These are phyloP conservation scores for Sindora glabra DNA, from an alignment of 306 rosid genomes.

Conservation along the genomic window DNA sequence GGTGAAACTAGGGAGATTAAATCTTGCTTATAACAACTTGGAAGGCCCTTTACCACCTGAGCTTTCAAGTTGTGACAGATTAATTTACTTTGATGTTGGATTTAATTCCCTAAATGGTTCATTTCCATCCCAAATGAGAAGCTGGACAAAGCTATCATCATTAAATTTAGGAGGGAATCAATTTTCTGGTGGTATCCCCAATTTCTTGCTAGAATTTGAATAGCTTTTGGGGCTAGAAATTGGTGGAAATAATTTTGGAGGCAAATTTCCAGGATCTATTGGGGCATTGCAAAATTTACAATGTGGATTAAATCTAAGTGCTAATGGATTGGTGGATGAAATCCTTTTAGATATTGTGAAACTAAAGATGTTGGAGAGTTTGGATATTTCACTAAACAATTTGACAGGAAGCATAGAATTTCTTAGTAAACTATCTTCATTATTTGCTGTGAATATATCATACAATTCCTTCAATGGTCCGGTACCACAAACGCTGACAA, in stretches of 20 bases:
- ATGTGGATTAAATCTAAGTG: slow-evolving; percentile 42
- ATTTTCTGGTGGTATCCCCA: slow-evolving; percentile 41
- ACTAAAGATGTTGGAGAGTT: not conserved
- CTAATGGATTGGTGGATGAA: slow-evolving; percentile 35
- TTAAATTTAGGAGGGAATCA: slow-evolving; percentile 36
- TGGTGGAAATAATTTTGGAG: slow-evolving; percentile 43
- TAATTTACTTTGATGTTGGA: slow-evolving; percentile 31
- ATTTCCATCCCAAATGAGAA: slow-evolving; percentile 30
- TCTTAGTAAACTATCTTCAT: slow-evolving; percentile 24
- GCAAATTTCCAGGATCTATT: slow-evolving; percentile 40
- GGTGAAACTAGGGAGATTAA: slow-evolving; percentile 19
- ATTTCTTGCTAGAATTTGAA: slow-evolving; percentile 23
- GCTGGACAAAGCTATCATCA: slow-evolving; percentile 31
- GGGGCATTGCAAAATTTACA: slow-evolving; percentile 32
- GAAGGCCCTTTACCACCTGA: slow-evolving; percentile 41
- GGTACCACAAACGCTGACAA: slow-evolving; percentile 26
- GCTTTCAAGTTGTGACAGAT: slow-evolving; percentile 30
- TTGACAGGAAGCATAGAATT: slow-evolving; percentile 33
- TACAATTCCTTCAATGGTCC: slow-evolving; percentile 41
- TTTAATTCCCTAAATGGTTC: slow-evolving; percentile 46
- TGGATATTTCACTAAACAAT: slow-evolving; percentile 50
- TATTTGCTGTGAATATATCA: slow-evolving; percentile 32
- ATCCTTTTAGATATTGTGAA: slow-evolving; percentile 37
- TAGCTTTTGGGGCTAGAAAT: slow-evolving; percentile 40
- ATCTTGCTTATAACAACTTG: slow-evolving; percentile 39